phyloP scores from a whole-genome alignment of 495 filamentous ascomycete genomes.

The Rhypophila decipiens region DNA sequence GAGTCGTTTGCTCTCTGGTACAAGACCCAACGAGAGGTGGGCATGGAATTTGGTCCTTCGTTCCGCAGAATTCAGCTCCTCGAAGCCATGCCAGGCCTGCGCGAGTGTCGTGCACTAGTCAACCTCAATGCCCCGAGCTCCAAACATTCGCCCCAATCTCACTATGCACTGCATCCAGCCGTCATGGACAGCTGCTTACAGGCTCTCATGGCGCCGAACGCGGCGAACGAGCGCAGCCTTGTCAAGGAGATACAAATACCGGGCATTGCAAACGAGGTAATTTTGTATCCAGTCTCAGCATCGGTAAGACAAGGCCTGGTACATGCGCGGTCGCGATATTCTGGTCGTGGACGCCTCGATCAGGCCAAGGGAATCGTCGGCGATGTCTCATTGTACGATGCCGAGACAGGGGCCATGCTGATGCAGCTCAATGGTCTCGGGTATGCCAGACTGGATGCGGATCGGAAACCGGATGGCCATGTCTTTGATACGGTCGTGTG shows the following conservation, averaged over 20 bases:
- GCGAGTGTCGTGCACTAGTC: conserved; percentile 1
- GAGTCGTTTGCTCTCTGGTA: conserved; percentile 19
- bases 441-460: conserved; percentile 7
- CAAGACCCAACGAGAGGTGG: conserved; percentile 20
- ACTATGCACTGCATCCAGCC: conserved; percentile 37
- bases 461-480: conserved; percentile 5
- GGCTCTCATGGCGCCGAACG: conserved; percentile 10
- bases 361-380: conserved; percentile 10
- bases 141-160: conserved; percentile 17
- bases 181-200: conserved; percentile 33
- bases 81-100: conserved; percentile 21
- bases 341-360: conserved; percentile 2
- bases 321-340: neutral
- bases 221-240: conserved; percentile 3
- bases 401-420: neutral
- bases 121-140: conserved; percentile 11
- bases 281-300: neutral
- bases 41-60: conserved; percentile 20
- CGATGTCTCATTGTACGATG: conserved; percentile 8
- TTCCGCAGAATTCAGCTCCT: conserved; percentile 19
- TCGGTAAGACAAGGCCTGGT: neutral
- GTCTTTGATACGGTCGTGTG: conserved; percentile 14
- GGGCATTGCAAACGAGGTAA: neutral
- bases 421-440: conserved; percentile 11
- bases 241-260: neutral